These are phyloP conservation scores for Starmerella roubikii DNA, from an alignment of 805 yeast genomes.

Conservation along the genomic window DNA sequence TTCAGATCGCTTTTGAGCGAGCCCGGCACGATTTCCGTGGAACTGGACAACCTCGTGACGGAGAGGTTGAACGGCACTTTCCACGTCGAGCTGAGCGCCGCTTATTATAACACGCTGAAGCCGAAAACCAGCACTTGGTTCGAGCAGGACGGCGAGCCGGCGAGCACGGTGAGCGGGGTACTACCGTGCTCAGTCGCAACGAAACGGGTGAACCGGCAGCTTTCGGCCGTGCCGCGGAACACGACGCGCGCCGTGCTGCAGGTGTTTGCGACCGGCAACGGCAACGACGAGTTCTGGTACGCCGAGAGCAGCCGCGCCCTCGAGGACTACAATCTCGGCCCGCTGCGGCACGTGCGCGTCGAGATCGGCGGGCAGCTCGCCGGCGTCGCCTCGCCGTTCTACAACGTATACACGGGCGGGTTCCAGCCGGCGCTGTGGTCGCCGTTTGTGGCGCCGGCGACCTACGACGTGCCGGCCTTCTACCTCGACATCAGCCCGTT, in stretches of 20 bases:
- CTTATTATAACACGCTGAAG: constrained; percentile 30
- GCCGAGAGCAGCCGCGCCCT: constrained; percentile 19
- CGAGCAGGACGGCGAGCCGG: constrained; percentile 3
- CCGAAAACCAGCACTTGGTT: constrained; percentile 7
- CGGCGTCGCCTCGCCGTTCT: constrained; percentile 51
- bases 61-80: constrained; percentile 48
- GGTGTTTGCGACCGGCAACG: constrained; percentile 57
- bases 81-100: constrained; percentile 37
- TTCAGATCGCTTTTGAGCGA: constrained; percentile 38
- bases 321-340: constrained; percentile 7
- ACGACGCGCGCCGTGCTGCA: constrained; percentile 46
- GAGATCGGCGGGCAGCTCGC: constrained; percentile 45
- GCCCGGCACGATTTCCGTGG: constrained; percentile 34
- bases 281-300: constrained; percentile 76
- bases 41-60: constrained; percentile 47
- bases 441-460: constrained; percentile 58
- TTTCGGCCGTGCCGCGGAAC: constrained; percentile 33
- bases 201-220: background rate
- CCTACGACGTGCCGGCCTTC: constrained; percentile 57
- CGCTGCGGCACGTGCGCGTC: constrained; percentile 42
- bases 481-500: constrained; percentile 57
- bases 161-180: background rate
- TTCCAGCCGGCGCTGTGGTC: constrained; percentile 67
- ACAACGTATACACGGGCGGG: constrained; percentile 70
- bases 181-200: constrained; percentile 1